phyloP scores from a whole-genome alignment of 139 green algal species.

The Protoeuglena noctilucae region DNA sequence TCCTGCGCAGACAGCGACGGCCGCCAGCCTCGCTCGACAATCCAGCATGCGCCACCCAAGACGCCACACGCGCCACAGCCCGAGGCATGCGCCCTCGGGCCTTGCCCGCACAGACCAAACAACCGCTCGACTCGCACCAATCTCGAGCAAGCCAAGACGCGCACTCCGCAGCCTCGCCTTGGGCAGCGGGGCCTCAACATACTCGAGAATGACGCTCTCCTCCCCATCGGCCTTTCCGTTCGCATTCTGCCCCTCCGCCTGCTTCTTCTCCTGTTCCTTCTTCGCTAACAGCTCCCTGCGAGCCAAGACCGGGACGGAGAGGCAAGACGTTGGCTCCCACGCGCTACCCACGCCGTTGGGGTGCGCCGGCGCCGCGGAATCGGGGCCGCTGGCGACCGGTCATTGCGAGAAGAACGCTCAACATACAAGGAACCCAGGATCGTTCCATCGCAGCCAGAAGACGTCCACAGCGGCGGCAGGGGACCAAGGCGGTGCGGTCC shows the following conservation, averaged over 20 bases:
- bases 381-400: too few relatives aligned
- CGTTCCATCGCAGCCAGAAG: neutral
- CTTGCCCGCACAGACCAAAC: too few relatives aligned
- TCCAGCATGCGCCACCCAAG: neutral
- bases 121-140: too few relatives aligned
- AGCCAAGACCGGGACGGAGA: neutral
- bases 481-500: neutral
- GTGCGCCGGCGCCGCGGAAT: too few relatives aligned
- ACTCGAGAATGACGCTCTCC: neutral
- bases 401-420: too few relatives aligned
- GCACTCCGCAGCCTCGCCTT: neutral
- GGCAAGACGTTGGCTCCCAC: neutral
- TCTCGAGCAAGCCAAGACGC: neutral
- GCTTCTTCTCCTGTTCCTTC: conserved; percentile 8
- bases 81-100: neutral
- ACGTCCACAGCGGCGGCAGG: neutral
- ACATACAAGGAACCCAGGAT: too few relatives aligned
- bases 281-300: conserved; percentile 1
- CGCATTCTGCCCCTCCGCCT: conserved; percentile 9
- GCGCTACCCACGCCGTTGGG: neutral
- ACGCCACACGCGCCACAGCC: neutral
- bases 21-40: neutral
- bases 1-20: neutral
- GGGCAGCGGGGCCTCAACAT: neutral
- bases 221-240: neutral